phyloP scores from a whole-genome alignment of 202 grass and related monocot genomes.

The Panicum hallii region DNA sequence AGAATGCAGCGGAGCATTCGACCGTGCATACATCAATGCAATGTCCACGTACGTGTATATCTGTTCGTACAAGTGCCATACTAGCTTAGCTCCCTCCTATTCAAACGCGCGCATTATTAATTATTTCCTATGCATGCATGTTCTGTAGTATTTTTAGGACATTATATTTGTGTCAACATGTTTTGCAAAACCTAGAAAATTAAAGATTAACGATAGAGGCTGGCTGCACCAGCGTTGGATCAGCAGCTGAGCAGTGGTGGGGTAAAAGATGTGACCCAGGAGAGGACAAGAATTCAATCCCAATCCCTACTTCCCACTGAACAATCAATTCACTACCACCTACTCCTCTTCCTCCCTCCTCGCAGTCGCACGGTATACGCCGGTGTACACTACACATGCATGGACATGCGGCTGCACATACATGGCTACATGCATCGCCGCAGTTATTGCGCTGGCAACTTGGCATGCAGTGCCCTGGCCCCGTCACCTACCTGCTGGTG shows the following conservation, averaged over 20 bases:
- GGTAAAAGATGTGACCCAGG: neutral
- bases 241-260: neutral
- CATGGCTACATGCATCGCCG: neutral
- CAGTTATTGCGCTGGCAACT: conserved; percentile 42
- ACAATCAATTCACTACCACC: conserved; percentile 40
- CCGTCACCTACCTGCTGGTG: conserved; percentile 38
- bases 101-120: too few relatives aligned
- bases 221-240: neutral
- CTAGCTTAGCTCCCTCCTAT: too few relatives aligned
- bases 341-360: neutral
- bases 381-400: neutral
- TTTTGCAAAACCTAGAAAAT: too few relatives aligned
- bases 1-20: neutral
- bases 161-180: too few relatives aligned
- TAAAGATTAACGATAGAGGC: neutral
- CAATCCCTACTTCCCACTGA: neutral
- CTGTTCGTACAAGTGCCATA: neutral
- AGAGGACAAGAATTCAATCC: conserved; percentile 30
- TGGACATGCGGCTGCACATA: neutral
- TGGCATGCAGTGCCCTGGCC: neutral
- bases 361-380: neutral
- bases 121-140: too few relatives aligned
- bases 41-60: neutral
- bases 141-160: too few relatives aligned
- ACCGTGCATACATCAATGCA: neutral